Evolutionary conservation across 768 basidiomycete species (phyloP).

Genomic region (Trichaptum fuscoviolaceum): DNA sequence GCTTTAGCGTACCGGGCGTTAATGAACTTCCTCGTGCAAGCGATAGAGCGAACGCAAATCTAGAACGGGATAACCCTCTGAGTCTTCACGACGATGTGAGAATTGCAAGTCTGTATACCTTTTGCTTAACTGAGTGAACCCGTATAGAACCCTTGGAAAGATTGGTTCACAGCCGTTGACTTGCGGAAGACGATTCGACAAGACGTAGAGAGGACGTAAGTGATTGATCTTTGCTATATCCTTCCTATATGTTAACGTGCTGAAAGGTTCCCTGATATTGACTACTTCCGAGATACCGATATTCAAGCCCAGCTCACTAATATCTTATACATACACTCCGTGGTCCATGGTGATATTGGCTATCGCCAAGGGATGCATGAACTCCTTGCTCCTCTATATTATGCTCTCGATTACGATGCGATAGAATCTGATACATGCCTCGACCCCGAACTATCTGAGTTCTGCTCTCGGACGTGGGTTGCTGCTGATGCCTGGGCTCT

Average conservation of each 20-base stretch:
- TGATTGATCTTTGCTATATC: conserved; percentile 12
- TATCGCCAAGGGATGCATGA: conserved; percentile 99
- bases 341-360: conserved; percentile 74
- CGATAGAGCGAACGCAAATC: conserved; percentile 29
- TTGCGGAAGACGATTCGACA: conserved; percentile 84
- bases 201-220: conserved; percentile 94
- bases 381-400: conserved; percentile 81
- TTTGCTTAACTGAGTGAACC: background rate
- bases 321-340: conserved; percentile 80
- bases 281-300: conserved; percentile 74
- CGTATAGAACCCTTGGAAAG: conserved; percentile 86
- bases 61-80: conserved; percentile 75
- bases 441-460: conserved; percentile 42
- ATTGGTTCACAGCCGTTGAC: conserved; percentile 89
- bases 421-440: conserved; percentile 29
- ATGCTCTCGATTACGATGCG: conserved; percentile 81
- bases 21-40: conserved; percentile 26
- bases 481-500: conserved; percentile 87
- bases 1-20: conserved; percentile 52
- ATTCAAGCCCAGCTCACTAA: conserved; percentile 81
- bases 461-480: conserved; percentile 64
- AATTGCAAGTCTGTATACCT: conserved; percentile 5
- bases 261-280: conserved; percentile 88
- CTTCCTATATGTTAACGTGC: background rate
- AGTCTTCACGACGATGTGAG: conserved; percentile 72